Percentiles rank a stretch among this genome's conserved stretches.
Conservation (phyloP, 1,284 basidiomycete species). For the Ceratobasidium sp. region DNA sequence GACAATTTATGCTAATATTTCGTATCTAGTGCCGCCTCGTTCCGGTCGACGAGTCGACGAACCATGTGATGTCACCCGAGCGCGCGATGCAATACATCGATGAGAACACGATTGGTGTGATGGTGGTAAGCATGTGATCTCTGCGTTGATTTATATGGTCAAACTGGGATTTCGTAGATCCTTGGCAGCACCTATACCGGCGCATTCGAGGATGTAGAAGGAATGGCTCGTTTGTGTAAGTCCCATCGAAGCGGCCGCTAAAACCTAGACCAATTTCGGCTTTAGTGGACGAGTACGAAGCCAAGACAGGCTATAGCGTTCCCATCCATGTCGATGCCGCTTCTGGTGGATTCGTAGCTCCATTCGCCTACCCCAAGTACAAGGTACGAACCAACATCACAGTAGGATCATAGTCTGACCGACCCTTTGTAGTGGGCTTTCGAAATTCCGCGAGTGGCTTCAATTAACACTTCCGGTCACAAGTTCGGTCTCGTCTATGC, state of each 20-base stretch:
- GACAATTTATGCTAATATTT: slow-evolving; percentile 48
- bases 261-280: not conserved
- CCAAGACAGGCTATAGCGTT: slow-evolving; percentile 75
- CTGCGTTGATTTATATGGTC: slow-evolving; percentile 26
- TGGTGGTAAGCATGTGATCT: slow-evolving; percentile 58
- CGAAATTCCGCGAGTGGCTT: slow-evolving; percentile 83
- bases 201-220: slow-evolving; percentile 90
- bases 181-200: slow-evolving; percentile 83
- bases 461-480: slow-evolving; percentile 88
- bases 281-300: slow-evolving; percentile 82
- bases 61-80: slow-evolving; percentile 84
- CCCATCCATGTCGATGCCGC: slow-evolving; percentile 77
- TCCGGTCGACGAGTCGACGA: slow-evolving; percentile 73
- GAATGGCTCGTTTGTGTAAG: slow-evolving; percentile 71
- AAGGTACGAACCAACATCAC: slow-evolving; percentile 1
- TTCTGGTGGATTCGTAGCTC: slow-evolving; percentile 84
- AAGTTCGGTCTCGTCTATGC: slow-evolving; percentile 89
- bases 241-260: not conserved
- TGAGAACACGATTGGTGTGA: slow-evolving; percentile 89
- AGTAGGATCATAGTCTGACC: not conserved
- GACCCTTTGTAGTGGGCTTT: slow-evolving; percentile 73
- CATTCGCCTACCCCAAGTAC: slow-evolving; percentile 60
- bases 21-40: slow-evolving; percentile 67
- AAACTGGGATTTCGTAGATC: slow-evolving; percentile 37
- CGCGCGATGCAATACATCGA: slow-evolving; percentile 87